Base-by-base conservation (phyloP, 2,329 filamentous ascomycete genomes). In the Harringtonia aguacate region DNA sequence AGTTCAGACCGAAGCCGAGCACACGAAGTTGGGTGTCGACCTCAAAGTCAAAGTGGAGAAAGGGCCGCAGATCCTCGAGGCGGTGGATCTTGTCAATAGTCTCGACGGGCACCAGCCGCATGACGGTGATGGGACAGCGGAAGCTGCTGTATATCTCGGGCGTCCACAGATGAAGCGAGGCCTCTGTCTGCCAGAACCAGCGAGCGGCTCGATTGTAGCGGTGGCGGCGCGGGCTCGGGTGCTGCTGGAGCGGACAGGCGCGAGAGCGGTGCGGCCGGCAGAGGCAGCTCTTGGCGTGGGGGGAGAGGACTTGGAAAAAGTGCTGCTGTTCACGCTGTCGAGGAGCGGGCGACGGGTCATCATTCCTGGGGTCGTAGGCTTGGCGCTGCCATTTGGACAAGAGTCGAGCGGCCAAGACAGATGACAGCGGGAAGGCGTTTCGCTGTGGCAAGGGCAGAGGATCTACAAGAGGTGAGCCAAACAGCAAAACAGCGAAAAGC, bases 61-160 rank as follows among this genome's bases (percentile, higher is more conserved):
- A 48, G 10, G 45, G 47, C 8, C 45, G 46, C 4, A 55, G 36
- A 18, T 46, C 41, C 4, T 47, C 35, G 14, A 37, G 13, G 9
- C 39, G 42, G 17, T 38, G 40, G 13, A 55, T 42, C 12, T 27
- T 13, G 29, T 55, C 53, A 15, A 54, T 49, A 6, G 24, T 17
- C 3, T 29, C 47, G 4, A 50, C 50, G 18, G 50, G 47, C n/a
- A 54, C 51, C 21, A 52, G 50, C 8, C 53, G 51, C 36, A 50
- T 52, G 21, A 55, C 40, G n/a, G 52, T 55, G 14, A 52, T 38
- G 15, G 52, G 52, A 24, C 45, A 49, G 36, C 48, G 50, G 18
- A 53, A 46, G 24, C 39, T 48, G 39, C 52, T 46, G 49, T 55
- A 55, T 38, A 55, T 54, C 47, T 55, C 53, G 27, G 52, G 53